Evolutionary conservation across 1,139 yeast species (phyloP).

Genomic region (Scheffersomyces parashehatae): DNA sequence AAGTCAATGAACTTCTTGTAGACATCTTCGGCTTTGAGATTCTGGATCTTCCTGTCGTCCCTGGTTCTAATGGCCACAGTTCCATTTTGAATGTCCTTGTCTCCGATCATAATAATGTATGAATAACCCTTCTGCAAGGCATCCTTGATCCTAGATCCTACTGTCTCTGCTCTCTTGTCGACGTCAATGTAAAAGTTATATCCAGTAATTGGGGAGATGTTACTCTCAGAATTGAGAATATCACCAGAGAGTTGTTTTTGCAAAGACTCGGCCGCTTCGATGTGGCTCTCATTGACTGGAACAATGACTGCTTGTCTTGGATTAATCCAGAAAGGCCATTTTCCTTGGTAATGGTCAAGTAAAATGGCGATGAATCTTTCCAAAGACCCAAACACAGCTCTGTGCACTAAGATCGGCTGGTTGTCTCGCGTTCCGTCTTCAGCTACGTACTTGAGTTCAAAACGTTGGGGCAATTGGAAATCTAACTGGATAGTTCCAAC

Average conservation of each 20-base stretch:
- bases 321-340: conserved; percentile 98
- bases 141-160: conserved; percentile 78
- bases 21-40: conserved; percentile 48
- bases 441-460: conserved; percentile 67
- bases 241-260: conserved; percentile 54
- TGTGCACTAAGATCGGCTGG: conserved; percentile 87
- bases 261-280: conserved; percentile 52
- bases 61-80: conserved; percentile 70
- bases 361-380: conserved; percentile 91
- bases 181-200: conserved; percentile 73
- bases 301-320: conserved; percentile 91
- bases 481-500: conserved; percentile 96
- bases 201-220: conserved; percentile 55
- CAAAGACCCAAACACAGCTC: conserved; percentile 93
- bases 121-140: conserved; percentile 77
- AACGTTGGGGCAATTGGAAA: conserved; percentile 88
- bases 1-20: conserved; percentile 48
- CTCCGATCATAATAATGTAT: conserved; percentile 83
- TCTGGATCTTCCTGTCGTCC: conserved; percentile 50
- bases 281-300: conserved; percentile 70
- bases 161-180: conserved; percentile 72
- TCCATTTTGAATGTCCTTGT: conserved; percentile 66
- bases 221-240: conserved; percentile 25
- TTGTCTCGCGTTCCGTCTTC: conserved; percentile 48
- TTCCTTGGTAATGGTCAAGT: conserved; percentile 87